A percentile compares a stretch with the other conserved stretches of the same genome.
These are phyloP conservation scores for Podaxis mareebaensis DNA, from an alignment of 768 basidiomycete genomes.

Conservation along the genomic window DNA sequence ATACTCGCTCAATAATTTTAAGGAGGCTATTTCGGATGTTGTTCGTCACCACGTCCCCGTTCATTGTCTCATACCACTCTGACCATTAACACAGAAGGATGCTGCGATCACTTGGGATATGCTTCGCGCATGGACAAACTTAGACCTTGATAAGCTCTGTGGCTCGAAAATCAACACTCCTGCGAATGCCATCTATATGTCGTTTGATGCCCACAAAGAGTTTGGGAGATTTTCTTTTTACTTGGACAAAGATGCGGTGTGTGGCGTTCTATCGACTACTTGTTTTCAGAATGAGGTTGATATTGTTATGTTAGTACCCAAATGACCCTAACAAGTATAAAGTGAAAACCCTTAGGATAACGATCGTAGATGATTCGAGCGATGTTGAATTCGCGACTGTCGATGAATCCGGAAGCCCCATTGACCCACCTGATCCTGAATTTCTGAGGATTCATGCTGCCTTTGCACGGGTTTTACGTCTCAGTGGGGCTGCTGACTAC, in stretches of 20 bases:
- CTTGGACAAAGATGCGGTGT: slow-evolving; percentile 14
- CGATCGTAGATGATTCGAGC: background rate
- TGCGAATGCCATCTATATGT: slow-evolving; percentile 22
- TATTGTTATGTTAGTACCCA: slow-evolving; percentile 17
- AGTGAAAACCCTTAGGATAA: background rate
- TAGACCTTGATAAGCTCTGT: slow-evolving; percentile 15
- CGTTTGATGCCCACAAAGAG: background rate
- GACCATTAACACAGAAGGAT: slow-evolving; percentile 13
- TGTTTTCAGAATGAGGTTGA: background rate
- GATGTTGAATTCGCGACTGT: slow-evolving; percentile 18
- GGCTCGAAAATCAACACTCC: slow-evolving; percentile 19
- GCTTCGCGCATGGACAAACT: slow-evolving; percentile 20
- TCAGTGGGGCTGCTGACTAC: slow-evolving; percentile 1
- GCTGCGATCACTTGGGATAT: slow-evolving; percentile 10
- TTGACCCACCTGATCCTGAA: slow-evolving; percentile 20
- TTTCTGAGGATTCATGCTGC: slow-evolving; percentile 24
- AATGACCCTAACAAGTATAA: slow-evolving; percentile 20
- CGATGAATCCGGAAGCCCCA: background rate
- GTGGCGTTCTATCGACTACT: background rate
- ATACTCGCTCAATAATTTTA: no score
- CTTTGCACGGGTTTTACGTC: slow-evolving; percentile 21
- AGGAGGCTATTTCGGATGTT: no score
- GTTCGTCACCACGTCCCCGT: no score
- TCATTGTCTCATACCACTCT: slow-evolving; percentile 1
- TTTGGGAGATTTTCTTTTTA: slow-evolving; percentile 18